phyloP scores from a whole-genome alignment of 2,329 filamentous ascomycete species.

The Cercospora sp. region DNA sequence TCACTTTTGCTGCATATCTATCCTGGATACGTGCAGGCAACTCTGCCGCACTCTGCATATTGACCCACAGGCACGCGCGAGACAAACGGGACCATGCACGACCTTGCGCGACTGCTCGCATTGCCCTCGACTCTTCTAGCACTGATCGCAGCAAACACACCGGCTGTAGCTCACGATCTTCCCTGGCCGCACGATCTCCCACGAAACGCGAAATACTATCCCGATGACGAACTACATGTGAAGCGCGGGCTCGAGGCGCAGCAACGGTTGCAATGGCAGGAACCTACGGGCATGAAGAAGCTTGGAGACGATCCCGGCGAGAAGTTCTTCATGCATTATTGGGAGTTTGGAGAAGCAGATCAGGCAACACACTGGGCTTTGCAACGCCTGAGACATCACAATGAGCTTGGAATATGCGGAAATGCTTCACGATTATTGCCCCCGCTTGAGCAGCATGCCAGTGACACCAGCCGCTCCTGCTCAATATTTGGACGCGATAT shows the following conservation, averaged over 20 bases:
- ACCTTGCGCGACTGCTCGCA: slow-evolving; percentile 26
- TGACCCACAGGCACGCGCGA: slow-evolving; percentile 5
- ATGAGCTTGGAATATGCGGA: slow-evolving; percentile 4
- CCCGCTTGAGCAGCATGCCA: slow-evolving; percentile 55
- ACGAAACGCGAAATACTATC: slow-evolving; percentile 49
- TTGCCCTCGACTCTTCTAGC: slow-evolving; percentile 33
- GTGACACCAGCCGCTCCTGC: slow-evolving; percentile 24
- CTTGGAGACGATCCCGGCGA: slow-evolving; percentile 70
- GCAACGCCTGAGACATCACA: slow-evolving; percentile 12
- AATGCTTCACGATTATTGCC: slow-evolving; percentile 40
- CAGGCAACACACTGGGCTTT: neutral
- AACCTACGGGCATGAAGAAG: slow-evolving; percentile 67
- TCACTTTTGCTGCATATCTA: neutral
- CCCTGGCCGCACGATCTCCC: slow-evolving; percentile 52
- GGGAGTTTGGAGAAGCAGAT: slow-evolving; percentile 45
- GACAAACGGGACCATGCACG: slow-evolving; percentile 25
- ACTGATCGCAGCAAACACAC: slow-evolving; percentile 20
- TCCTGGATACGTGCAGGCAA: neutral
- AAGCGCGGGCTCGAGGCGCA: slow-evolving; percentile 46
- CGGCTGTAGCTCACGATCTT: slow-evolving; percentile 33
- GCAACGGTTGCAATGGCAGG: slow-evolving; percentile 43
- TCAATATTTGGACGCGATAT: slow-evolving; percentile 37
- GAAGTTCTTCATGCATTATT: slow-evolving; percentile 73
- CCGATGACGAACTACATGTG: slow-evolving; percentile 48
- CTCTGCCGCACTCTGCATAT: neutral